These are phyloP conservation scores for Scheffersomyces titani DNA, from an alignment of 1,139 yeast species.

Conservation along the genomic window DNA sequence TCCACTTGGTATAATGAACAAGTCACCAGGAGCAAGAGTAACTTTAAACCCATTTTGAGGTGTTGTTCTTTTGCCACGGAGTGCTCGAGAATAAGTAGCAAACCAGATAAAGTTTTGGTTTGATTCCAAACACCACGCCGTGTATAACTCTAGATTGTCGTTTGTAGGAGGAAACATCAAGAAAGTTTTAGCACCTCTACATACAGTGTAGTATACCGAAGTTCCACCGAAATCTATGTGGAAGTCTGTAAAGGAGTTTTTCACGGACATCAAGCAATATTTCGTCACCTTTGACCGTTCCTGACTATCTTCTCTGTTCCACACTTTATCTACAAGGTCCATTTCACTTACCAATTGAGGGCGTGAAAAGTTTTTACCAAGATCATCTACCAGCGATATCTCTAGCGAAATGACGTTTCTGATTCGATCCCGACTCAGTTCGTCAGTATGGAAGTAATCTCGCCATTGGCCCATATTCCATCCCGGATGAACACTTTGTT, in stretches of 20 bases:
- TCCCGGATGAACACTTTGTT: conserved; percentile 57
- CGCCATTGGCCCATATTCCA: conserved; percentile 81
- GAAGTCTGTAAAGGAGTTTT: conserved; percentile 81
- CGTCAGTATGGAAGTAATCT: conserved; percentile 59
- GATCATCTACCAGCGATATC: conserved; percentile 55
- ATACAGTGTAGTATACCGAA: conserved; percentile 82
- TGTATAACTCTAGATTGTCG: conserved; percentile 59
- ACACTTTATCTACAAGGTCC: conserved; percentile 71
- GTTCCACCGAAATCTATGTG: conserved; percentile 94
- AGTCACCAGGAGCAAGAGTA: conserved; percentile 67
- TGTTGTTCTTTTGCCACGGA: conserved; percentile 21
- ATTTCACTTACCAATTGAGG: conserved; percentile 67
- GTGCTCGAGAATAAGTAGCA: conserved; percentile 46
- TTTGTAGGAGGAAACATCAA: conserved; percentile 78
- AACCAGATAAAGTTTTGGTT: conserved; percentile 69
- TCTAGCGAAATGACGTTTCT: conserved; percentile 83
- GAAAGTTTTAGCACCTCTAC: conserved; percentile 72
- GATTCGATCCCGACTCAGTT: conserved; percentile 58
- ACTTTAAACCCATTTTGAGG: conserved; percentile 61
- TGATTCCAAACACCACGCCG: conserved; percentile 70
- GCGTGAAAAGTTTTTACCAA: conserved; percentile 55
- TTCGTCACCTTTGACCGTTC: conserved; percentile 72
- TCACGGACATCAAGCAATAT: conserved; percentile 85
- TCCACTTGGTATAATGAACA: conserved; percentile 84
- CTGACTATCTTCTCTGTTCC: conserved; percentile 41